A percentile compares a stretch with the other conserved stretches of the same genome.
These are phyloP conservation scores for Diaporthe sp. DNA, from an alignment of 2,329 filamentous ascomycete genomes.

Conservation along the genomic window DNA sequence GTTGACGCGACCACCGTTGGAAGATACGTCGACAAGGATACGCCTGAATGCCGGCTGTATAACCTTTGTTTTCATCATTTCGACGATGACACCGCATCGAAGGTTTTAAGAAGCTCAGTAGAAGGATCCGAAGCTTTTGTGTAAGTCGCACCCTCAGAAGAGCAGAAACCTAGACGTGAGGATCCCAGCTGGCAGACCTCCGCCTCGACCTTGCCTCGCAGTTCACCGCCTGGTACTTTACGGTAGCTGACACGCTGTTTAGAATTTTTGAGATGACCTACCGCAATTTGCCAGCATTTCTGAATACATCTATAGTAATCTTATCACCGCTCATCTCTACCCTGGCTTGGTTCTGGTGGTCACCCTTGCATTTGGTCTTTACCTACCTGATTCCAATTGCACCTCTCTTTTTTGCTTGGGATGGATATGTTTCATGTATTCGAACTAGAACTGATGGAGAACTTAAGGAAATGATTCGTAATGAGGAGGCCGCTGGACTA, in stretches of 20 bases:
- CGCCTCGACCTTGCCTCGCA: background rate
- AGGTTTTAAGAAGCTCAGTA: background rate
- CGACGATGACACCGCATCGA: background rate
- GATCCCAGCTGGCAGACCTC: background rate
- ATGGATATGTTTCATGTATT: constrained; percentile 11
- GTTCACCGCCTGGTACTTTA: too few relatives aligned
- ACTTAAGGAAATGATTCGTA: background rate
- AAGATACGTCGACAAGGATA: background rate
- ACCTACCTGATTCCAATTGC: constrained; percentile 4
- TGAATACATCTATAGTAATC: constrained; percentile 2
- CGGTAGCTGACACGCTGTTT: background rate
- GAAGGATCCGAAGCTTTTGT: constrained; percentile 14
- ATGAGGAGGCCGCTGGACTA: background rate
- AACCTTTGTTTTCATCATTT: constrained; percentile 22
- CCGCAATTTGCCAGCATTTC: background rate
- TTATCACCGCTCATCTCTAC: background rate
- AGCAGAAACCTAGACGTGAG: fast-evolving
- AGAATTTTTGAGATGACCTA: constrained; percentile 19
- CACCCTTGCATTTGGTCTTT: background rate
- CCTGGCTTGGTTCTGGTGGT: constrained; percentile 8
- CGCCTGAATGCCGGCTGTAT: constrained; percentile 2
- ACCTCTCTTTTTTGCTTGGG: constrained; percentile 4
- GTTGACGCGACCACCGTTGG: background rate
- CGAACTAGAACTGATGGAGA: constrained; percentile 8
- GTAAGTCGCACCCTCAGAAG: background rate